Base-by-base conservation (phyloP, 73 alveolate genomes). In the Symbiodinium pilosum region DNA sequence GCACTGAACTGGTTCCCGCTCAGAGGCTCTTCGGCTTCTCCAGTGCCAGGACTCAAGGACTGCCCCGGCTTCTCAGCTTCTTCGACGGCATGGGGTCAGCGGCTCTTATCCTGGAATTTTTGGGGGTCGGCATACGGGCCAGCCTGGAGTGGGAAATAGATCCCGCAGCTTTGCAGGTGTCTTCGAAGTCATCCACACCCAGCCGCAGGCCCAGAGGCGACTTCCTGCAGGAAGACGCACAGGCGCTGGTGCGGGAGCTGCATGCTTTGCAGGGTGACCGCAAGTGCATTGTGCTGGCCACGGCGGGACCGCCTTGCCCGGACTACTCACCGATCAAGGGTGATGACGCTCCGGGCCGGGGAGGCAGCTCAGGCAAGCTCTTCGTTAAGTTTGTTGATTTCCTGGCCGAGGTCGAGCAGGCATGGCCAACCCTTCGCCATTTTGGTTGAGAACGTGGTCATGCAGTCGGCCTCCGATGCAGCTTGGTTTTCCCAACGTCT, bases 21-120 rank as follows among this genome's bases (percentile, higher is more conserved):
- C 21, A 21, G 71, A 0, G 71, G 26, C 18, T 21, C 16, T 54
- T 54, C 71, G 2, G 71, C 71, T 5, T 12, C 26, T 1, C 71
- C 71, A 4, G 71, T 54, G 30, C 32, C 4, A 0, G 71, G 71
- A 0, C 26, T 54, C n/a, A 30, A 3, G 32, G 18, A 54, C 0
- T 54, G 71, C 71, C 71, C 71, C n/a, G 32, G 26, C 71, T 21
- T 54, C 30, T 21, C 26, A 0, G n/a, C 26, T 77, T 77, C 87
- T 77, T 77, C n/a, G 87, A 77, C 39, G 87, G 87, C 54, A 34
- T 77, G 39, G 87, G 87, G 0, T 12, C 87, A 0, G 87, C 87
- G 11, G 87, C 54, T 2, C 2, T 77, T 2, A 32, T 51, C 34
- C 52, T 77, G 14, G 32, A 34, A 1, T 32, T 30, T 0, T 5